Evolutionary conservation across 768 basidiomycete genomes (phyloP).

Genomic region (Suillus spraguei): DNA sequence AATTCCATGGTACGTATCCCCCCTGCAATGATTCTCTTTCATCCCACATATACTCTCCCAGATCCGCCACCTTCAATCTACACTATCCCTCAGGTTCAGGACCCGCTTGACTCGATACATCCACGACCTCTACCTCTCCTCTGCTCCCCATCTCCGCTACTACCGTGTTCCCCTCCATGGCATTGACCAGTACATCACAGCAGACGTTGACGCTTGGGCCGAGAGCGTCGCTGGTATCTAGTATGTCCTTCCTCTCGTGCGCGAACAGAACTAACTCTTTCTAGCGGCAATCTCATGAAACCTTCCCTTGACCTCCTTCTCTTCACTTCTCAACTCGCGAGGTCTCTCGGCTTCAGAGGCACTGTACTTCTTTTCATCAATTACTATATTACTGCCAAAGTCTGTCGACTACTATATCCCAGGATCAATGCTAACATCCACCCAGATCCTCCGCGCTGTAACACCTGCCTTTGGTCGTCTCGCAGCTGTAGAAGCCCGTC

Average conservation of each 20-base stretch:
- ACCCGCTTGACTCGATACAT: slow-evolving; percentile 89
- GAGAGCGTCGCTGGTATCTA: slow-evolving; percentile 86
- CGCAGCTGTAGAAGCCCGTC: slow-evolving; percentile 82
- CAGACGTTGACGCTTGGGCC: slow-evolving; percentile 89
- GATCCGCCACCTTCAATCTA: slow-evolving; percentile 89
- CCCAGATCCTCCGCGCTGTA: slow-evolving; percentile 71
- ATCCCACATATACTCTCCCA: slow-evolving; percentile 30
- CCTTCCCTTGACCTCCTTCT: slow-evolving; percentile 88
- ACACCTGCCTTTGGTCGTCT: slow-evolving; percentile 93
- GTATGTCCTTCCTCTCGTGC: slow-evolving; percentile 48
- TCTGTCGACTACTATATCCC: slow-evolving; percentile 2
- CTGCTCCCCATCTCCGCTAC: slow-evolving; percentile 70
- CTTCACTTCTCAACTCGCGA: slow-evolving; percentile 90
- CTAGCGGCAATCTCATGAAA: slow-evolving; percentile 90
- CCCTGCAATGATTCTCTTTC: neutral
- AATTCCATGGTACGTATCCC: slow-evolving; percentile 77
- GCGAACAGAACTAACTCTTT: neutral
- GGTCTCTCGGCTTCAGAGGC: slow-evolving; percentile 85
- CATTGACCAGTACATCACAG: slow-evolving; percentile 91
- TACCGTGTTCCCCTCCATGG: slow-evolving; percentile 68
- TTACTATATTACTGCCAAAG: slow-evolving; percentile 80
- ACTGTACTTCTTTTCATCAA: slow-evolving; percentile 78
- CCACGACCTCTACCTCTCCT: slow-evolving; percentile 88
- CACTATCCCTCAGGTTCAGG: slow-evolving; percentile 78
- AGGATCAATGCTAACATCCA: neutral